Base-by-base conservation (phyloP, 345 rosid species). In the Eucalyptus cloeziana region DNA sequence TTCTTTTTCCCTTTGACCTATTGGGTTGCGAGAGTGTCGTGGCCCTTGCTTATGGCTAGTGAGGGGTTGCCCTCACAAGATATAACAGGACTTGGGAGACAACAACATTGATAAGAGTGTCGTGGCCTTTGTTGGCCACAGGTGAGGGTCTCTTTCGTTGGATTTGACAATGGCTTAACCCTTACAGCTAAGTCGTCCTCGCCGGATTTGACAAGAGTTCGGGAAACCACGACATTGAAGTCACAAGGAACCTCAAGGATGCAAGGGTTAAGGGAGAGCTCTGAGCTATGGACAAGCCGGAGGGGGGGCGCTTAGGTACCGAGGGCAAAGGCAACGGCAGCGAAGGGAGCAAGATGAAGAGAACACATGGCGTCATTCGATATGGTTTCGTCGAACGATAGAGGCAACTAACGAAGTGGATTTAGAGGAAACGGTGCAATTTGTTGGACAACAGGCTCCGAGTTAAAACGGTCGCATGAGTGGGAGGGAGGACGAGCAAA, bases 21-120 rank as follows among this genome's bases (percentile, higher is more conserved):
- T 7, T 7, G 24, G 0, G 1, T 4, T 1, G 5, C 10, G 0
- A 21, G 58, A 2, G 58, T 1, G 24, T 19, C 0, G 1, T 52
- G 0, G 2, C 58, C 56, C 25, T 52, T 1, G 2, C 58, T 4
- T 3, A 19, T 52, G 25, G 25, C 24, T 2, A 0, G 10, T 7
- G 10, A 52, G 10, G 4, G 56, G 24, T 7, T 0, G 4, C 24
- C 22, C 56, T 52, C 4, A 7, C 1, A 3, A 0, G 10, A 19
- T 52, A 1, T 52, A 52, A 52, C 24, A 7, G 2, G 56, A 2
- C 7, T 52, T 19, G 24, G 4, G 58, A 8, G 58, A 52, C 10
- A 3, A 52, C 0, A 4, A 8, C 10, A 52, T 52, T 2, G 0
- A 0, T 24, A 52, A 52, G 10, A 52, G 56, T 52, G 56, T 3